Percentiles rank a stretch among this genome's conserved stretches.
Evolutionary conservation across 2,329 filamentous ascomycete genomes (phyloP).

Genomic region (Sporothrix humicola): DNA sequence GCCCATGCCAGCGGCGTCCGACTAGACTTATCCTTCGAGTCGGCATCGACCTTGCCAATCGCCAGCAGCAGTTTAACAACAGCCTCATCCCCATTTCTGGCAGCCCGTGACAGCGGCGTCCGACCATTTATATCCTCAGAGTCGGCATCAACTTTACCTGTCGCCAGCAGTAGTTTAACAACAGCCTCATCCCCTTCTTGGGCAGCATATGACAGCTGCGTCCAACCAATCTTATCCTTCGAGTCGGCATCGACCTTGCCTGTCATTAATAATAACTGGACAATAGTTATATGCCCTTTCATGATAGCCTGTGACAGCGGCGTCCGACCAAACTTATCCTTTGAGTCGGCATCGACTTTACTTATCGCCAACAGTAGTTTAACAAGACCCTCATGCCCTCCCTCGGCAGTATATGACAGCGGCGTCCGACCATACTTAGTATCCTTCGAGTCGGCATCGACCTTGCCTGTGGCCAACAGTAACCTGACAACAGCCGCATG

Average conservation of each 20-base stretch:
- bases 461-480: neutral
- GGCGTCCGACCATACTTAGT: neutral
- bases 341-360: neutral
- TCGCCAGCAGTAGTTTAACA: neutral
- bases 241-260: neutral
- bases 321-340: neutral
- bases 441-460: neutral
- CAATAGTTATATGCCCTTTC: neutral
- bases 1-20: no score
- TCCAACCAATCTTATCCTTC: neutral
- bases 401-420: neutral
- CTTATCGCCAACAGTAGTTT: neutral
- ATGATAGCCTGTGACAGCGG: neutral
- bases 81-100: no score
- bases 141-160: no score
- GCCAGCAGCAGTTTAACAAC: no score
- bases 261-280: neutral
- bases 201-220: neutral
- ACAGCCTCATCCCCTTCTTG: neutral
- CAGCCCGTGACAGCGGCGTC: neutral
- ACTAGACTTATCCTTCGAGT: no score
- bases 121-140: no score
- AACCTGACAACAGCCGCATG: slow-evolving; percentile 32
- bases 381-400: slow-evolving; percentile 35
- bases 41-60: no score